Evolutionary conservation across 2,329 filamentous ascomycete genomes (phyloP).

Genomic region (Verticillium nonalfalfae): DNA sequence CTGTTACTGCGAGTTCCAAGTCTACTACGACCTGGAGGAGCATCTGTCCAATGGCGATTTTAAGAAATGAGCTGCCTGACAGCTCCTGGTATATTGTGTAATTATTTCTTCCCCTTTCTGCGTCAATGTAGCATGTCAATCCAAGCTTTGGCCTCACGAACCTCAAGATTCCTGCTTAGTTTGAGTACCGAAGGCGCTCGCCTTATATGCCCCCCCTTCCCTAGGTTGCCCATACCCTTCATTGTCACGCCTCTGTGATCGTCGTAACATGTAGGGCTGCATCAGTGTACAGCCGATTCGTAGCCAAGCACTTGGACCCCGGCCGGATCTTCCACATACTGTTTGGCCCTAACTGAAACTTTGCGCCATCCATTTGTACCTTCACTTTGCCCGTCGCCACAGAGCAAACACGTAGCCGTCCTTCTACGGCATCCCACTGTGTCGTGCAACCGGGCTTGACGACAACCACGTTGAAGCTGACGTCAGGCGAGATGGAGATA

Average conservation of each 20-base stretch:
- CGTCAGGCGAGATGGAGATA: conserved; percentile 26
- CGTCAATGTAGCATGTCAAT: background rate
- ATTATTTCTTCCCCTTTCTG: background rate
- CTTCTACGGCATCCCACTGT: conserved; percentile 19
- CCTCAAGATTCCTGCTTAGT: background rate
- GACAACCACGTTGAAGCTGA: conserved; percentile 32
- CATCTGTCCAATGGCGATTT: conserved; percentile 2
- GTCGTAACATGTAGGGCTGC: conserved; percentile 34
- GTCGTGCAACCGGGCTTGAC: conserved; percentile 30
- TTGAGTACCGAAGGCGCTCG: too few relatives aligned
- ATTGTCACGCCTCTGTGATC: conserved; percentile 11
- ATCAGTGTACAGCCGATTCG: conserved; percentile 38
- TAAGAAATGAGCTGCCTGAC: background rate
- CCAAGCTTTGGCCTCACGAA: background rate
- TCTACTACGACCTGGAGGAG: conserved; percentile 12
- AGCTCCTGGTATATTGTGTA: background rate
- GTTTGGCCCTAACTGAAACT: conserved; percentile 33
- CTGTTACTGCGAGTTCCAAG: conserved; percentile 14
- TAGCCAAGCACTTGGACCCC: conserved; percentile 26
- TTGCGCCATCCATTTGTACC: conserved; percentile 25
- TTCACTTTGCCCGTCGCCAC: conserved; percentile 33
- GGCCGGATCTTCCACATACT: conserved; percentile 37
- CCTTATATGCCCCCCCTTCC: too few relatives aligned
- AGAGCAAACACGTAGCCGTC: conserved; percentile 30
- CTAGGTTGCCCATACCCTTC: background rate